Conservation (phyloP, 164 flowering plant genomes). For the Nelumbo lutea region DNA sequence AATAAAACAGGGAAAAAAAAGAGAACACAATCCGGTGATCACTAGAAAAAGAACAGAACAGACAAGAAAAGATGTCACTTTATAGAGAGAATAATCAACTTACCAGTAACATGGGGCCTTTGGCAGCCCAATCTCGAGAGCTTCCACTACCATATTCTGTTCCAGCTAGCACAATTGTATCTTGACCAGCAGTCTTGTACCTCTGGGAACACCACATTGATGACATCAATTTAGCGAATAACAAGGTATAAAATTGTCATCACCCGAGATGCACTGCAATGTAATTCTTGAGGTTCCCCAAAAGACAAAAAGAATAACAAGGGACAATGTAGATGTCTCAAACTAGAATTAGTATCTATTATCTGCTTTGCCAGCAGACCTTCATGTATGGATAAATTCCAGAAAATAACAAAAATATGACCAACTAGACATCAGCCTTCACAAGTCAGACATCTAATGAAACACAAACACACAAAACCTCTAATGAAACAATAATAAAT, state of each 20-base stretch:
- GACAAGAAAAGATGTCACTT: neutral
- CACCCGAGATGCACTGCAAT: too few species aligned
- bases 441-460: too few species aligned
- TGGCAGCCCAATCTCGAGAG: slow-evolving; percentile 85
- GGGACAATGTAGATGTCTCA: too few species aligned
- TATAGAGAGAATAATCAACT: slow-evolving; percentile 5
- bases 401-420: too few species aligned
- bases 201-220: slow-evolving; percentile 31
- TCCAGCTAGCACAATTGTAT: slow-evolving; percentile 64
- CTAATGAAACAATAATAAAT: too few species aligned
- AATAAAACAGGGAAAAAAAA: neutral
- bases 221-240: neutral
- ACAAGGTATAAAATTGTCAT: neutral
- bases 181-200: slow-evolving; percentile 58
- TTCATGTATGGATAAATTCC: too few species aligned
- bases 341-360: too few species aligned
- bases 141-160: slow-evolving; percentile 86
- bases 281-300: too few species aligned
- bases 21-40: neutral
- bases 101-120: slow-evolving; percentile 74
- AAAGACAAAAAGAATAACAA: too few species aligned
- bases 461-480: too few species aligned
- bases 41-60: neutral
- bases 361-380: too few species aligned
- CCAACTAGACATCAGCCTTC: too few species aligned